A percentile compares a stretch with the other conserved stretches of the same genome.
Conservation (phyloP, 345 rosid species). For the Salix brachista region DNA sequence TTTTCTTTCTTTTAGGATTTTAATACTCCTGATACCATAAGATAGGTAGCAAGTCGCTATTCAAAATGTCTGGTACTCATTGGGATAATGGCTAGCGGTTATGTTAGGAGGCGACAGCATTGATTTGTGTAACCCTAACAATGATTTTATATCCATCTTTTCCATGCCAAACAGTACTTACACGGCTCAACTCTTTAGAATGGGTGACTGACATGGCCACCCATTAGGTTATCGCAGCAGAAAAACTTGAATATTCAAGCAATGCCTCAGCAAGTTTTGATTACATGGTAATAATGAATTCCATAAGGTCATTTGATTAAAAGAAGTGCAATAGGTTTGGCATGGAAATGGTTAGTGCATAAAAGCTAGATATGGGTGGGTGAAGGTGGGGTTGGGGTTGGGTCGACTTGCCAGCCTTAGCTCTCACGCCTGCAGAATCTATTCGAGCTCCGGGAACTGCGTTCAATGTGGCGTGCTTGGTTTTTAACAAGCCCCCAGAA, state of each 20-base stretch:
- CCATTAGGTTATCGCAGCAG: background rate
- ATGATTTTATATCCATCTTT: background rate
- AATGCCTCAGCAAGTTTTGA: background rate
- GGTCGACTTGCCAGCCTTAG: slow-evolving; percentile 44
- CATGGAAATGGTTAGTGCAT: background rate
- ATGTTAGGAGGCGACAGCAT: slow-evolving; percentile 44
- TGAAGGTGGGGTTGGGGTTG: slow-evolving; percentile 12
- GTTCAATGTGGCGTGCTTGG: slow-evolving; percentile 29
- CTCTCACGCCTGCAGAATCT: slow-evolving; percentile 42
- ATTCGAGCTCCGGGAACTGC: slow-evolving; percentile 39
- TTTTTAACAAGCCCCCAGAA: slow-evolving; percentile 15
- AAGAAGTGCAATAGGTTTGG: background rate
- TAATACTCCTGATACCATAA: background rate
- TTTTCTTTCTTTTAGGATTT: background rate
- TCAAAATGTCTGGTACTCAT: slow-evolving; percentile 37
- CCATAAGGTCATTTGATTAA: background rate
- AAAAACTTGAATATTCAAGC: slow-evolving; percentile 1
- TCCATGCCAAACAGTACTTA: background rate
- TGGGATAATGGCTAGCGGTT: slow-evolving; percentile 33
- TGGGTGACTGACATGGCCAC: background rate
- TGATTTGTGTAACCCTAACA: slow-evolving; percentile 35
- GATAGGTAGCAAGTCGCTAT: slow-evolving; percentile 24
- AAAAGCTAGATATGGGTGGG: slow-evolving; percentile 2
- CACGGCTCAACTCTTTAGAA: background rate
- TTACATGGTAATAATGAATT: background rate